phyloP scores from a whole-genome alignment of 1,284 basidiomycete genomes.

The Sanghuangporus weigelae region DNA sequence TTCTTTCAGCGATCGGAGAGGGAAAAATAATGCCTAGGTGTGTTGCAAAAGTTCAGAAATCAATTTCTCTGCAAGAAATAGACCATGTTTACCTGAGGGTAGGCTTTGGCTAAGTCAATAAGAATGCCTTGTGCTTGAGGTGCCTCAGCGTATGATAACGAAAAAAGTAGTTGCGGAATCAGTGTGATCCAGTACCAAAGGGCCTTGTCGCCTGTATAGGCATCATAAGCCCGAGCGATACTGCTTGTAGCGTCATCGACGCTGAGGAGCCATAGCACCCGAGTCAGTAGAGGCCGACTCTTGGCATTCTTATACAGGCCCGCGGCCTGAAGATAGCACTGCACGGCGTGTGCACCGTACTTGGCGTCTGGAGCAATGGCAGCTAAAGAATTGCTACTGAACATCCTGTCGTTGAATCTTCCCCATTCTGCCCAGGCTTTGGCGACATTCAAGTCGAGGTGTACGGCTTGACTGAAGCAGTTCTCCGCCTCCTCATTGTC shows the following conservation, averaged over 20 bases:
- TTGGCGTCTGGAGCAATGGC: conserved; percentile 47
- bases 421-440: conserved; percentile 99
- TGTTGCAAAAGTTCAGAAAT: conserved; percentile 8
- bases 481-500: conserved; percentile 89
- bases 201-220: conserved; percentile 94
- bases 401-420: conserved; percentile 89
- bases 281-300: conserved; percentile 85
- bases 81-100: conserved; percentile 73
- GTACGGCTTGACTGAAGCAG: conserved; percentile 93
- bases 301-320: conserved; percentile 95
- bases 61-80: conserved; percentile 3
- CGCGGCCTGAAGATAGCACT: conserved; percentile 97
- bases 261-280: conserved; percentile 95
- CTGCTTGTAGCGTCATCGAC: conserved; percentile 78
- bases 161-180: conserved; percentile 92
- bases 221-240: conserved; percentile 90
- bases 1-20: conserved; percentile 87
- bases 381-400: conserved; percentile 66
- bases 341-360: conserved; percentile 88
- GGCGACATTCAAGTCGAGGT: conserved; percentile 91
- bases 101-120: conserved; percentile 86
- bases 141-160: conserved; percentile 87
- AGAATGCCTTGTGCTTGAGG: conserved; percentile 91
- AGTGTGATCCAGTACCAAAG: conserved; percentile 99
- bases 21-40: conserved; percentile 91